These are phyloP conservation scores for Colletotrichum sp. DNA, from an alignment of 2,329 filamentous ascomycete genomes.

Conservation along the genomic window DNA sequence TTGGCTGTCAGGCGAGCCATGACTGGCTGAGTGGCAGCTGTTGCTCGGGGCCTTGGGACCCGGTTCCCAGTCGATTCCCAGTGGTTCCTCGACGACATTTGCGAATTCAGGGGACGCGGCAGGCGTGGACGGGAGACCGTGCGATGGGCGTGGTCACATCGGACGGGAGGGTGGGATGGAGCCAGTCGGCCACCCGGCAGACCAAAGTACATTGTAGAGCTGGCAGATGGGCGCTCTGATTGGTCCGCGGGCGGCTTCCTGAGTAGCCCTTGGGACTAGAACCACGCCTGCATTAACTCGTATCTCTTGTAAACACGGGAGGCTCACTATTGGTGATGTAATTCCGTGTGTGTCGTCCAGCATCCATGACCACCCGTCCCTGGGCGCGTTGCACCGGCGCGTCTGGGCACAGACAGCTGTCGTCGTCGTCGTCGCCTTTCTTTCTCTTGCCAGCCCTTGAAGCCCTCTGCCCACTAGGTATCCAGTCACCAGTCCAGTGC, in stretches of 20 bases:
- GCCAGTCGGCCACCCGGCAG: background rate
- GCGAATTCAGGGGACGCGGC: slow-evolving; percentile 1
- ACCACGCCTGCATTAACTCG: background rate
- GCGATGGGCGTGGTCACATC: slow-evolving; percentile 3
- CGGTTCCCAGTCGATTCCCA: background rate
- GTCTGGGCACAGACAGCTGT: slow-evolving; percentile 5
- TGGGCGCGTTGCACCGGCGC: slow-evolving; percentile 9
- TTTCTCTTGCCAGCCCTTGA: background rate
- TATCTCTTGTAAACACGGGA: background rate
- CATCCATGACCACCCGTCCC: background rate
- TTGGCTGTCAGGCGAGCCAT: slow-evolving; percentile 9
- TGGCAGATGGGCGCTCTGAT: background rate
- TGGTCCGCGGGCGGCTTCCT: background rate
- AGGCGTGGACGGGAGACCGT: background rate
- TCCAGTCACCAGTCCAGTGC: background rate
- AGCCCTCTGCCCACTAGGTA: background rate
- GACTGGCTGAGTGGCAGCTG: background rate
- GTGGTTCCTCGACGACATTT: background rate
- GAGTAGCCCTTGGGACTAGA: background rate
- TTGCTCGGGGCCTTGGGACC: background rate
- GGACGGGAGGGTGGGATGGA: background rate
- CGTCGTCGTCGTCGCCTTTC: background rate
- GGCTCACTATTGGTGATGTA: slow-evolving; percentile 15
- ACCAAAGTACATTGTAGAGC: background rate
- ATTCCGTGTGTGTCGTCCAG: background rate